Evolutionary conservation across 352 stramenopile genomes (phyloP).

Genomic region (Thalassiosira delicatula): DNA sequence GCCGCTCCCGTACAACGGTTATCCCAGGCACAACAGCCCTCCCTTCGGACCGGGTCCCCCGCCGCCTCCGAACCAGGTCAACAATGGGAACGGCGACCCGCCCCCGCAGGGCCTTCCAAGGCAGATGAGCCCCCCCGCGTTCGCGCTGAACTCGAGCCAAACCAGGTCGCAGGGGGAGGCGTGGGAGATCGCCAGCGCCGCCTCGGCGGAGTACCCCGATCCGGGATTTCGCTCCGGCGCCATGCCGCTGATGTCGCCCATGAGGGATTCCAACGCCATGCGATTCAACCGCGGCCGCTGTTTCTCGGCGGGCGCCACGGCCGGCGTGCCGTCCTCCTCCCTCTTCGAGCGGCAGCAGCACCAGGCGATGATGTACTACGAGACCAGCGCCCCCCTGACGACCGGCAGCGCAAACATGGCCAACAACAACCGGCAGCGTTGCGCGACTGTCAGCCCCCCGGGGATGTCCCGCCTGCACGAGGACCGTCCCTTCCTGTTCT

Average conservation of each 20-base stretch:
- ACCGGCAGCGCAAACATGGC: too few species aligned
- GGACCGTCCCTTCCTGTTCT: conserved; percentile 59
- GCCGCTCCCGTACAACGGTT: conserved; percentile 20
- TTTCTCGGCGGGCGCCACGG: conserved; percentile 47
- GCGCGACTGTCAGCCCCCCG: conserved; percentile 70
- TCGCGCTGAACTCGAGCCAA: conserved; percentile 18
- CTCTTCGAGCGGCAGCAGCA: conserved; percentile 22
- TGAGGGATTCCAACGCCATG: conserved; percentile 39
- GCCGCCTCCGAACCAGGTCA: conserved; percentile 43
- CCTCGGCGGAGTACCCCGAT: too few species aligned
- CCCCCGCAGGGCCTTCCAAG: conserved; percentile 1
- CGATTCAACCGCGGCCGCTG: conserved; percentile 54
- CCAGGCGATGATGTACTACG: conserved; percentile 7
- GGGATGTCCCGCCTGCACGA: conserved; percentile 68
- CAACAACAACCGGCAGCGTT: conserved; percentile 69
- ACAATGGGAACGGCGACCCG: conserved; percentile 27
- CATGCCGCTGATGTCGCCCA: conserved; percentile 14
- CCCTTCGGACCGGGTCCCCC: conserved; percentile 23
- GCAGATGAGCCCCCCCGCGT: conserved; percentile 25
- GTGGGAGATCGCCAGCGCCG: conserved; percentile 65
- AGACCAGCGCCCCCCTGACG: conserved; percentile 15
- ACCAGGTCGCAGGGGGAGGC: conserved; percentile 14
- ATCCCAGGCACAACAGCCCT: conserved; percentile 43
- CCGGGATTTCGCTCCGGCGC: too few species aligned
- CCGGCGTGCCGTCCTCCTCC: conserved; percentile 9